Evolutionary conservation across 2,329 filamentous ascomycete species (phyloP), one percentile per base, ranked within the genome.

Genomic region (Arthrinium puccinioides): DNA sequence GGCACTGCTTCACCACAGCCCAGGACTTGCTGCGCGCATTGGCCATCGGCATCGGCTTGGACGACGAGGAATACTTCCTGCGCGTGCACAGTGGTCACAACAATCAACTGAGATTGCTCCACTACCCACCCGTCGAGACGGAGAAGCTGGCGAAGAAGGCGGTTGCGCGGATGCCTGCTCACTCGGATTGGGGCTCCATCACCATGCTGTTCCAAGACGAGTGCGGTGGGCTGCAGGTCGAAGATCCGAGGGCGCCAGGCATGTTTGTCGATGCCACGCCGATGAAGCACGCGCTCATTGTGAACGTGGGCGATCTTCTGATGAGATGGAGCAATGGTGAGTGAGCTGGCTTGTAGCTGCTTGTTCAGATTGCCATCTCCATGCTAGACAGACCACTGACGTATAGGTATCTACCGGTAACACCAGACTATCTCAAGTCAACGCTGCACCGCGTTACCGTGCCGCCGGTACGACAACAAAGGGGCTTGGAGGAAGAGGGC

Each of bases 61-160:
- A 63, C 1, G 60, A 69, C 34, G 62, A 67, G 35, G 55, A 63
- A 9, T 60, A 65, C 43, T 53, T 74, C n/a, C 44, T 66, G 4
- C 52, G 54, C 15, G 64, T 70, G 30, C 76, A 81, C 53, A 67
- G 64, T 23, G 69, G 70, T 1, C 62, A 70, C 39, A 70, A 77
- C 45, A 76, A 78, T 43, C 76, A 80, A 42, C 59, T 82, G 9
- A 67, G 79, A 2, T 54, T 83, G 19, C 57, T 81, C 13, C 76
- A 82, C 50, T 82, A 77, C 42, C 70, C 72, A 0, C 57, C 66
- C 3, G 58, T 74, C 5, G 59, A 64, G 19, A 63, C 62, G 5
- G 56, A 59, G 21, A 61, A 60, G 24, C 51, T 75, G 15, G 58
- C 62, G 21, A 63, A 58, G 28, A 59, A 63, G 10, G 47, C 57